These are phyloP conservation scores for Meira nashicola DNA, from an alignment of 1,284 basidiomycete species.

Conservation along the genomic window DNA sequence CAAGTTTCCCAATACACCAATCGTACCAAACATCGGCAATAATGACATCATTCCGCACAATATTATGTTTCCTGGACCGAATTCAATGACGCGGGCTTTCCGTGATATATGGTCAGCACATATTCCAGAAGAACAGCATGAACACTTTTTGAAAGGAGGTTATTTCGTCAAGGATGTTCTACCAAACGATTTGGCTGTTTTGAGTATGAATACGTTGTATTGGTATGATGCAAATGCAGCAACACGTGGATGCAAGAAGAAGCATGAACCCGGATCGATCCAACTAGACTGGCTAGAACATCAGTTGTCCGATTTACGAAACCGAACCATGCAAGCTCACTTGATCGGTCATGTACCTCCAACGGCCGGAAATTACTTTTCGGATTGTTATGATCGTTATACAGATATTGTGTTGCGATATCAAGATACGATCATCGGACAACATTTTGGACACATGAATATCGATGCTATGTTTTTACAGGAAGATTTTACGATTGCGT, in stretches of 20 bases:
- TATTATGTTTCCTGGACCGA: constrained; percentile 64
- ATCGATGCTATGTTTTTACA: constrained; percentile 50
- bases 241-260: constrained; percentile 54
- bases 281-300: constrained; percentile 70
- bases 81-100: constrained; percentile 66
- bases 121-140: constrained; percentile 73
- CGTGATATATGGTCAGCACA: constrained; percentile 74
- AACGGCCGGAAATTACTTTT: constrained; percentile 73
- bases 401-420: constrained; percentile 74
- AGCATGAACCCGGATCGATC: constrained; percentile 9
- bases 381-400: constrained; percentile 74
- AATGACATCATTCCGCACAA: constrained; percentile 54
- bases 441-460: constrained; percentile 71
- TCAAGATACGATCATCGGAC: constrained; percentile 84
- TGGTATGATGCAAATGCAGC: constrained; percentile 88
- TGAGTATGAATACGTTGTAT: constrained; percentile 86
- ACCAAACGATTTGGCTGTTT: constrained; percentile 69
- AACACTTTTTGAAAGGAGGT: constrained; percentile 61
- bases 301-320: constrained; percentile 68
- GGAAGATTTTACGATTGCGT: constrained; percentile 27
- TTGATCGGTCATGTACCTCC: constrained; percentile 65
- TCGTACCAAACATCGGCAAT: constrained; percentile 72
- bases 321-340: constrained; percentile 70
- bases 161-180: constrained; percentile 81
- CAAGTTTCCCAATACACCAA: constrained; percentile 65